These are phyloP conservation scores for Dioscorea dumetorum DNA, from an alignment of 106 monocot genomes.

Conservation along the genomic window DNA sequence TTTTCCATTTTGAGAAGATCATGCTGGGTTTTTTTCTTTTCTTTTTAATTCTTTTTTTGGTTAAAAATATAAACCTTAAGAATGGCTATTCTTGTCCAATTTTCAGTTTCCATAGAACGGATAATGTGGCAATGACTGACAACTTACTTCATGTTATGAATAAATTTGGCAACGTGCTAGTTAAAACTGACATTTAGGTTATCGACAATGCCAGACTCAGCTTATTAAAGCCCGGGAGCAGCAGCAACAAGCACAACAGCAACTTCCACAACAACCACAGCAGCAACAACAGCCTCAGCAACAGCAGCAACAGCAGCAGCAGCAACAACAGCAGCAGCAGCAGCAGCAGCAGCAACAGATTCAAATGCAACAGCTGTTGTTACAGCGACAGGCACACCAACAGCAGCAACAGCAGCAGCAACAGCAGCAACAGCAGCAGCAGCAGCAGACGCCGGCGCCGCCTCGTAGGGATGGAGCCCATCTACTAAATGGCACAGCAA, in stretches of 20 bases:
- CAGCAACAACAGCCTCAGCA: conserved; percentile 18
- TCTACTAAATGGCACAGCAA: conserved; percentile 60
- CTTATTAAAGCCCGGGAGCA: conserved; percentile 66
- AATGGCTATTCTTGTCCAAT: no score
- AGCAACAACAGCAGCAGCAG: no score
- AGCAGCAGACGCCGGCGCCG: conserved; percentile 53
- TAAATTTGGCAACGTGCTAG: no score
- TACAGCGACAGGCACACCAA: conserved; percentile 17
- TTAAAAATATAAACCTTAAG: no score
- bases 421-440: conserved; percentile 38
- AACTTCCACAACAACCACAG: conserved; percentile 6
- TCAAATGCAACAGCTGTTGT: no score
- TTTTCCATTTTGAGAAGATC: no score
- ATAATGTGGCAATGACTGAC: no score
- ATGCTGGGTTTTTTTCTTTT: no score
- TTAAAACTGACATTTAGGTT: not conserved
- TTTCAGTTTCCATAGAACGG: no score
- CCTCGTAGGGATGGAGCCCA: conserved; percentile 68
- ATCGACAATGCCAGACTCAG: conserved; percentile 44
- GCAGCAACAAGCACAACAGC: conserved; percentile 13
- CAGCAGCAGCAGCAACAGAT: no score
- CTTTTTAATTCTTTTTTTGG: no score
- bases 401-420: conserved; percentile 20
- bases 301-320: conserved; percentile 32
- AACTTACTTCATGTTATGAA: no score